Conservation (phyloP, 2,329 filamentous ascomycete genomes). For the Neonectria neomacrospora region DNA sequence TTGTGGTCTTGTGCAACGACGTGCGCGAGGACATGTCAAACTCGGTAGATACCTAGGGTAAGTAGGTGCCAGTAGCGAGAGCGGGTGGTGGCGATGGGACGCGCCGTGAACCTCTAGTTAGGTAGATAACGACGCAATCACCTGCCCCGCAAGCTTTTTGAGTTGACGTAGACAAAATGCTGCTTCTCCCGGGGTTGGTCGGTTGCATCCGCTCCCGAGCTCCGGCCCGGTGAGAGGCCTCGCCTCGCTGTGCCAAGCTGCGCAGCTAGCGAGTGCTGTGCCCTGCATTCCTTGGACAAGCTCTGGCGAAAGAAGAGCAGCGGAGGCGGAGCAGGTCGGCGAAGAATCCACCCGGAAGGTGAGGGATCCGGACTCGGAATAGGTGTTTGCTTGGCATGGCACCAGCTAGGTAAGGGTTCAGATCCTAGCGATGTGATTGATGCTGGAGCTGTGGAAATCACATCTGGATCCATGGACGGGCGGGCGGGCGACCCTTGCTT, state of each 20-base stretch:
- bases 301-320: neutral
- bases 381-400: neutral
- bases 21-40: neutral
- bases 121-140: neutral
- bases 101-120: neutral
- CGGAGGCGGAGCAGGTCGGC: constrained; percentile 15
- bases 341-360: constrained; percentile 14
- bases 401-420: no score
- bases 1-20: no score
- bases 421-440: no score
- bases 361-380: constrained; percentile 11
- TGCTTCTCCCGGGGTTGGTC: neutral
- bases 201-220: neutral
- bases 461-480: neutral
- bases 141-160: neutral
- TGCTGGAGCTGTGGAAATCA: no score
- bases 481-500: no score
- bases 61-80: neutral
- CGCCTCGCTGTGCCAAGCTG: neutral
- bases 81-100: neutral
- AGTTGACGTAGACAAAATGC: neutral
- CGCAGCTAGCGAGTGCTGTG: neutral
- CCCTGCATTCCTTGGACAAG: neutral
- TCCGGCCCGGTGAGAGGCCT: neutral
- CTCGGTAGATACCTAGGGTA: neutral